These are phyloP conservation scores for Sherardia arvensis DNA, from an alignment of 257 asterid genomes.

Conservation along the genomic window DNA sequence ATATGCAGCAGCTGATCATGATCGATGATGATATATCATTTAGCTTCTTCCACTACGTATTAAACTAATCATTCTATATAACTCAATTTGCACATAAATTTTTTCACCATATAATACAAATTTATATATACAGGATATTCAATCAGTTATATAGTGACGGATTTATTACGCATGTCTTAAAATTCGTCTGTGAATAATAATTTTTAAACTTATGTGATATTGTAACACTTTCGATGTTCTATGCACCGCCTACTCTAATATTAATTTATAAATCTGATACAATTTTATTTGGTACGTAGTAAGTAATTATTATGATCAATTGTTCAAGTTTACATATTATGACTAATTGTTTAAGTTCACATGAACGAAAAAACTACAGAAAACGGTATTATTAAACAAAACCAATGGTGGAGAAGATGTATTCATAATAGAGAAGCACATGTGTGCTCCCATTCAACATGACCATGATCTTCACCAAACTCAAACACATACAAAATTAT, in stretches of 20 bases:
- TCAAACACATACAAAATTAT: constrained; percentile 26
- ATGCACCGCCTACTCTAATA: no score
- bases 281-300: no score
- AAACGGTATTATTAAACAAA: constrained; percentile 1
- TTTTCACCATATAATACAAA: no score
- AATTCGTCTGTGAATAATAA: no score
- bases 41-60: neutral
- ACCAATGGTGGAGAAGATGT: constrained; percentile 22
- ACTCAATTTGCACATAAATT: no score
- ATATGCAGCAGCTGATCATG: neutral
- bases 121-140: no score
- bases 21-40: no score
- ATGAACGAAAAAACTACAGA: constrained; percentile 12
- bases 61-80: neutral
- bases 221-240: no score
- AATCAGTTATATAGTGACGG: no score
- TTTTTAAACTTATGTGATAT: no score
- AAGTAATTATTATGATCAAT: constrained; percentile 1
- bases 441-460: constrained; percentile 26
- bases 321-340: constrained; percentile 14
- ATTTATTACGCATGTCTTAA: no score
- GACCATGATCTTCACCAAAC: constrained; percentile 33
- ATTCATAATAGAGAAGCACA: constrained; percentile 51
- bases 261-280: no score
- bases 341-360: neutral